Conservation (phyloP, 2,329 filamentous ascomycete genomes). For the Microthyrium microscopicum region DNA sequence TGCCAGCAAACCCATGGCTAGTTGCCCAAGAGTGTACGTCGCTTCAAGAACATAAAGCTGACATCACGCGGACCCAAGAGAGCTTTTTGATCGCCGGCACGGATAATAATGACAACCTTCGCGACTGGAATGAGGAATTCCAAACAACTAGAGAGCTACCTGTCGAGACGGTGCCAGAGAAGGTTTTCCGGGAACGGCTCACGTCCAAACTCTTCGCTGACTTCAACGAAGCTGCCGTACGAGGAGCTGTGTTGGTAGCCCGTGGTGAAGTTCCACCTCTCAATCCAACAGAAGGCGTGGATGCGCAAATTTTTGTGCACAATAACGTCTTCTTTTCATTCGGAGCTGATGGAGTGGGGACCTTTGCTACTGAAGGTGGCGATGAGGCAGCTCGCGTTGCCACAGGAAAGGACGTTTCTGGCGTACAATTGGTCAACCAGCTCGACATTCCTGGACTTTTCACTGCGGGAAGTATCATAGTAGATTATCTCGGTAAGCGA, state of each 20-base stretch:
- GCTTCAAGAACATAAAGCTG: constrained; percentile 45
- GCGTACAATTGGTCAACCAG: constrained; percentile 90
- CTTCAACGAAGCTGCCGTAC: constrained; percentile 87
- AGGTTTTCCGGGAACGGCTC: constrained; percentile 85
- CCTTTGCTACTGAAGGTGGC: constrained; percentile 88
- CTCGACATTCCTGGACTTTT: constrained; percentile 89
- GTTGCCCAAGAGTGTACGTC: constrained; percentile 48
- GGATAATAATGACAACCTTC: constrained; percentile 83
- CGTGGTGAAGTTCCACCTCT: constrained; percentile 82
- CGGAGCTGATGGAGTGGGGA: constrained; percentile 90
- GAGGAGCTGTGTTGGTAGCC: constrained; percentile 81
- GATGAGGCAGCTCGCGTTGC: constrained; percentile 92
- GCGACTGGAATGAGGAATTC: constrained; percentile 99
- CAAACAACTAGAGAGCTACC: constrained; percentile 91
- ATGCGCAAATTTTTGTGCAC: constrained; percentile 97
- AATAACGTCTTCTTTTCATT: constrained; percentile 99
- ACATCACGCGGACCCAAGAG: constrained; percentile 83
- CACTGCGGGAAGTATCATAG: constrained; percentile 87
- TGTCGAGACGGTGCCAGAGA: constrained; percentile 83
- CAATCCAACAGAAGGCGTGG: constrained; percentile 81
- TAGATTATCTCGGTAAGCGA: constrained; percentile 93
- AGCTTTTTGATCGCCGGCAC: constrained; percentile 77
- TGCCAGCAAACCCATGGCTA: constrained; percentile 83
- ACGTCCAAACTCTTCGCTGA: constrained; percentile 94
- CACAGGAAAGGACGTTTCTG: constrained; percentile 89